Conservation (phyloP, 345 rosid genomes). For the Rhodamnia rubescens region DNA sequence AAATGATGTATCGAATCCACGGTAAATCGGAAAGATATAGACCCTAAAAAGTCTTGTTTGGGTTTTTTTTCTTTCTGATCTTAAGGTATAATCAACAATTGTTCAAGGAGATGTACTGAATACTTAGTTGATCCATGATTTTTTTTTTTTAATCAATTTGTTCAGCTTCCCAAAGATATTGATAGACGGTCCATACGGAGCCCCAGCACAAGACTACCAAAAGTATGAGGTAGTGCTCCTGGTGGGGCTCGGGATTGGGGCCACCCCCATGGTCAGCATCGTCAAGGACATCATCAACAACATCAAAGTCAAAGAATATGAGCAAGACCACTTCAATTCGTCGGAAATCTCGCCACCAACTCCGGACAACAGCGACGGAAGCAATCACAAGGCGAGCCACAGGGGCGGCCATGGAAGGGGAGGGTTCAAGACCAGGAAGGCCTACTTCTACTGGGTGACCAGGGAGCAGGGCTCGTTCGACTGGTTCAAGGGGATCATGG, state of each 20-base stretch:
- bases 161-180: constrained; percentile 61
- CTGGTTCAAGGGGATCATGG: constrained; percentile 93
- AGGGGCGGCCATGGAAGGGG: background rate
- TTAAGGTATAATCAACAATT: background rate
- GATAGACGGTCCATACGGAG: constrained; percentile 87
- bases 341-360: background rate
- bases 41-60: background rate
- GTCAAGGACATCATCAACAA: constrained; percentile 86
- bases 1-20: background rate
- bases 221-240: constrained; percentile 77
- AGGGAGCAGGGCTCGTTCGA: constrained; percentile 91
- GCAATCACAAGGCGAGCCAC: background rate
- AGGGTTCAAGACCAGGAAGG: constrained; percentile 52
- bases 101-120: background rate
- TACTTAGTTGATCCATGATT: background rate
- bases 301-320: constrained; percentile 25
- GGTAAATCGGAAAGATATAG: fast-evolving
- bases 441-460: constrained; percentile 93
- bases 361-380: background rate
- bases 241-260: constrained; percentile 89
- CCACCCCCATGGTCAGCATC: constrained; percentile 89
- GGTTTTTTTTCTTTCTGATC: background rate
- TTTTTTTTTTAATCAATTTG: background rate
- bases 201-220: constrained; percentile 92
- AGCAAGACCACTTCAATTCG: background rate